Conservation (phyloP, 2,329 filamentous ascomycete species). For the Trichoderma afroharzianum region DNA sequence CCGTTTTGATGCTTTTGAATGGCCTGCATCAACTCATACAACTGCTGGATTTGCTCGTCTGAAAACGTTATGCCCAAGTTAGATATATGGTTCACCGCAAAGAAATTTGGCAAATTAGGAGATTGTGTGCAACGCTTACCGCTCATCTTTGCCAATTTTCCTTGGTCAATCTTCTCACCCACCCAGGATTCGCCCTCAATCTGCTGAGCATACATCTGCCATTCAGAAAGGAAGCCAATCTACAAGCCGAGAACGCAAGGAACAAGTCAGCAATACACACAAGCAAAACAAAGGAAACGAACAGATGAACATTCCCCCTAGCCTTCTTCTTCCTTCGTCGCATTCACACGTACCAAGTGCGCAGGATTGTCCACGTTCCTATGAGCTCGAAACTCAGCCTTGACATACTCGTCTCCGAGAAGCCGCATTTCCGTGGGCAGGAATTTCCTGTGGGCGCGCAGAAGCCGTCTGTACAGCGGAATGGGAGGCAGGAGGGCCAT, state of each 20-base stretch:
- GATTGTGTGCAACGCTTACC: conserved; percentile 52
- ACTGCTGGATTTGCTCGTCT: conserved; percentile 91
- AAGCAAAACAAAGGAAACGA: background rate
- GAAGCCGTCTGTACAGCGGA: conserved; percentile 79
- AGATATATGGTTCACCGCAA: background rate
- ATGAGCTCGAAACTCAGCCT: conserved; percentile 86
- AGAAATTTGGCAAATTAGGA: background rate
- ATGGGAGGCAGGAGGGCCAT: conserved; percentile 81
- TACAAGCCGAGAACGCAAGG: conserved; percentile 32
- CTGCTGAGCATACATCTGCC: conserved; percentile 92
- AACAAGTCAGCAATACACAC: background rate
- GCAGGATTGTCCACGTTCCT: conserved; percentile 81
- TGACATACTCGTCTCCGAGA: conserved; percentile 89
- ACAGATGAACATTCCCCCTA: background rate
- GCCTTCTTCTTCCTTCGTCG: background rate
- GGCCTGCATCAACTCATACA: conserved; percentile 90
- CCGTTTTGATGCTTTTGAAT: conserved; percentile 49
- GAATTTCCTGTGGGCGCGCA: conserved; percentile 80
- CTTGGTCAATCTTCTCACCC: conserved; percentile 77
- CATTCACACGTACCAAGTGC: conserved; percentile 65
- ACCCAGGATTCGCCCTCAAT: conserved; percentile 84
- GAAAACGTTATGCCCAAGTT: background rate
- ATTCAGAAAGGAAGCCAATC: conserved; percentile 95
- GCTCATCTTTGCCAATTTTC: conserved; percentile 89
- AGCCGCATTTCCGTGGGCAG: conserved; percentile 71